Evolutionary conservation across 306 rosid species (phyloP).

Genomic region (Lathyrus sativus): DNA sequence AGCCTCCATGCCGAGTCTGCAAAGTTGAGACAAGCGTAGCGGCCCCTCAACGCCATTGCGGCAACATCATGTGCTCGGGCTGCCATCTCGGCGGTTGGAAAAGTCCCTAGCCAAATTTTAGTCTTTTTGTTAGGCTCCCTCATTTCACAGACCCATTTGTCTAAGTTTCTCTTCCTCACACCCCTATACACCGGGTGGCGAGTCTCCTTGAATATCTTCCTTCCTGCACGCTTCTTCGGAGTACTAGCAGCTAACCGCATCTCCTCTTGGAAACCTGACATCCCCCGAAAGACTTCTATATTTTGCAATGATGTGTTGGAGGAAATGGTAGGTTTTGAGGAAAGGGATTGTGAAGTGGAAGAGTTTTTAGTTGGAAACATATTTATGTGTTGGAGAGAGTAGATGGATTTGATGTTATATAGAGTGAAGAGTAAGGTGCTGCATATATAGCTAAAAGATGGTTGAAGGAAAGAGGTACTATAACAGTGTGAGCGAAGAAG

Average conservation of each 20-base stretch:
- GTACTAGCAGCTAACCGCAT: background rate
- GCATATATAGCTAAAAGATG: background rate
- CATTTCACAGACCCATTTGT: background rate
- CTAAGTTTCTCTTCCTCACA: background rate
- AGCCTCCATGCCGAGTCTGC: background rate
- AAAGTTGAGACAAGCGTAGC: background rate
- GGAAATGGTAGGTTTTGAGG: background rate
- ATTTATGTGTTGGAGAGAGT: background rate
- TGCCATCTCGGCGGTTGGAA: background rate
- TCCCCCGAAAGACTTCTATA: background rate
- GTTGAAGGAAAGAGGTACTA: background rate
- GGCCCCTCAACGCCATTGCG: background rate
- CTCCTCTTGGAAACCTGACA: background rate
- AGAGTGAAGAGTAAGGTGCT: background rate
- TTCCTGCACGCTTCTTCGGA: background rate
- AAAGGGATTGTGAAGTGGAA: background rate
- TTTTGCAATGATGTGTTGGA: background rate
- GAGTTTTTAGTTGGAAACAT: conserved; percentile 43
- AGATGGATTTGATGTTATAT: background rate
- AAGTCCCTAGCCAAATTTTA: background rate
- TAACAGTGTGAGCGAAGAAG: no score
- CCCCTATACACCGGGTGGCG: background rate
- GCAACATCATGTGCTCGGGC: background rate
- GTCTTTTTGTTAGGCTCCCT: background rate
- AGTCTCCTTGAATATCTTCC: conserved; percentile 7